Percentiles rank a stretch among this genome's conserved stretches.
These are phyloP conservation scores for Neurospora tetrasperma DNA, from an alignment of 495 filamentous ascomycete genomes.

Conservation along the genomic window DNA sequence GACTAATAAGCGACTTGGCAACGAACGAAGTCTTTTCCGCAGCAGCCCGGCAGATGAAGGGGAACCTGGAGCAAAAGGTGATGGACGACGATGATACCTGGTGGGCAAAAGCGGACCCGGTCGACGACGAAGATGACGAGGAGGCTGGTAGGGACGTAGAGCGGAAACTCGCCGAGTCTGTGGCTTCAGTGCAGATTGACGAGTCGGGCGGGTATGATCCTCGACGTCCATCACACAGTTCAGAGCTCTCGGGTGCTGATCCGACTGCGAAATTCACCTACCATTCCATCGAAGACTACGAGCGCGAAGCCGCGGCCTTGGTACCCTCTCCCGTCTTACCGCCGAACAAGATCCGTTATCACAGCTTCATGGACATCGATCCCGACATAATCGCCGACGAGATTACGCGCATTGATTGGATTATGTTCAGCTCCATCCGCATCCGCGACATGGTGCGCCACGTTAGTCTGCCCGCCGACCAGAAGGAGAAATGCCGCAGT, in stretches of 20 bases:
- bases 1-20: conserved; percentile 60
- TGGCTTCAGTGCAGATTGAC: conserved; percentile 36
- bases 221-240: conserved; percentile 37
- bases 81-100: conserved; percentile 73
- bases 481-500: conserved; percentile 68
- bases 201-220: conserved; percentile 22
- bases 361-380: conserved; percentile 66
- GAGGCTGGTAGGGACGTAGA: conserved; percentile 7
- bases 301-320: conserved; percentile 58
- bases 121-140: conserved; percentile 35
- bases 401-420: conserved; percentile 91
- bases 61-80: conserved; percentile 49
- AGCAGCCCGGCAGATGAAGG: conserved; percentile 71
- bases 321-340: conserved; percentile 48
- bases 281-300: conserved; percentile 59
- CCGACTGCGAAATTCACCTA: conserved; percentile 37
- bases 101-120: conserved; percentile 62
- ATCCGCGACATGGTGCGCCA: conserved; percentile 87
- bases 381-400: conserved; percentile 82
- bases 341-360: conserved; percentile 72
- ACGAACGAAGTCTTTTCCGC: conserved; percentile 65
- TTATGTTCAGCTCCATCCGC: conserved; percentile 93
- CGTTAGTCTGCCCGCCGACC: conserved; percentile 61
- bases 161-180: conserved; percentile 27
- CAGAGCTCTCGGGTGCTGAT: conserved; percentile 30